Evolutionary conservation across 2,329 filamentous ascomycete species (phyloP).

Genomic region (Penicillium sp.): DNA sequence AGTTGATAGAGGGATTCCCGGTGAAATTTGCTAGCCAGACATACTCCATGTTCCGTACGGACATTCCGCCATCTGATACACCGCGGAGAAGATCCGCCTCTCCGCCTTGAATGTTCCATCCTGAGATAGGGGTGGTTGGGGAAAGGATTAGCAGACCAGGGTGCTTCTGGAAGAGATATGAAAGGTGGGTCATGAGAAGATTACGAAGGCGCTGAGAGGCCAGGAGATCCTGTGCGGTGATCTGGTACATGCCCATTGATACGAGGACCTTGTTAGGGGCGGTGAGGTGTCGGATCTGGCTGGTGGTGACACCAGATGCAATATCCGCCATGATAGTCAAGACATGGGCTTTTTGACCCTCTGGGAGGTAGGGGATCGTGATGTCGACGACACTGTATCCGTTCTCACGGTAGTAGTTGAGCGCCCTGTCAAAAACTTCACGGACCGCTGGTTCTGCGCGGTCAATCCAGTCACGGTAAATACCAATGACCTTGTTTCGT

Average conservation of each 20-base stretch:
- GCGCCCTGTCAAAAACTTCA: slow-evolving; percentile 59
- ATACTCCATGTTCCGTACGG: slow-evolving; percentile 79
- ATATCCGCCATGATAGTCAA: slow-evolving; percentile 75
- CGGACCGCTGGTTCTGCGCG: slow-evolving; percentile 65
- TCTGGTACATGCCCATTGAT: slow-evolving; percentile 59
- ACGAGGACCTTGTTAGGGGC: slow-evolving; percentile 70
- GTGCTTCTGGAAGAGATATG: slow-evolving; percentile 66
- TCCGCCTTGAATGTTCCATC: slow-evolving; percentile 68
- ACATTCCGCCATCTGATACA: slow-evolving; percentile 69
- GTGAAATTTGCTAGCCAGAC: slow-evolving; percentile 81
- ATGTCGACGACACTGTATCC: slow-evolving; percentile 48
- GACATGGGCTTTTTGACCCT: slow-evolving; percentile 75
- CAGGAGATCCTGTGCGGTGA: slow-evolving; percentile 67
- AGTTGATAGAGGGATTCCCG: slow-evolving; percentile 72
- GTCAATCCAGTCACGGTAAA: slow-evolving; percentile 68
- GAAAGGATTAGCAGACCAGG: slow-evolving; percentile 77
- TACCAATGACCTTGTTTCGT: slow-evolving; percentile 65
- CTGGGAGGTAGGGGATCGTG: slow-evolving; percentile 58
- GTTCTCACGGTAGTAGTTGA: slow-evolving; percentile 53
- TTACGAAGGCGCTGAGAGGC: slow-evolving; percentile 71
- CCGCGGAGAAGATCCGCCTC: slow-evolving; percentile 63
- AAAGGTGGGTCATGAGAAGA: slow-evolving; percentile 75
- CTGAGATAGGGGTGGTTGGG: slow-evolving; percentile 72
- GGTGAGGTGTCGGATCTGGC: slow-evolving; percentile 59
- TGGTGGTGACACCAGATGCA: slow-evolving; percentile 49